Evolutionary conservation across 2,329 filamentous ascomycete species (phyloP).

Genomic region (Sporothrix sp.): DNA sequence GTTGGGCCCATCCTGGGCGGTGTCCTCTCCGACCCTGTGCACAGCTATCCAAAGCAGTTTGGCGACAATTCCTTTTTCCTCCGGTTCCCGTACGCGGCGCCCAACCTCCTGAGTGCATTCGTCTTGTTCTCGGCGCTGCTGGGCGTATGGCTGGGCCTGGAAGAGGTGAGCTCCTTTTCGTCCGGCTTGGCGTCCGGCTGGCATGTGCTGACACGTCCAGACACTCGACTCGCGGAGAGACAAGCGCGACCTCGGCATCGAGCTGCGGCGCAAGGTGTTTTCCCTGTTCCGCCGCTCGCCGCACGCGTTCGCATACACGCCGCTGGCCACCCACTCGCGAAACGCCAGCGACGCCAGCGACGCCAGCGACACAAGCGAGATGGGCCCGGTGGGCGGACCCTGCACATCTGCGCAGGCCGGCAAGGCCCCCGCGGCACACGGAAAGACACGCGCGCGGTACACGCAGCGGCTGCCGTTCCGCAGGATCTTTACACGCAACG

Average conservation of each 20-base stretch:
- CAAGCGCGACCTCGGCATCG: slow-evolving; percentile 36
- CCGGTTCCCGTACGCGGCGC: slow-evolving; percentile 43
- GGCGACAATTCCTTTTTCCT: slow-evolving; percentile 37
- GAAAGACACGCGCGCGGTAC: slow-evolving; percentile 26
- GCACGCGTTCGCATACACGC: slow-evolving; percentile 24
- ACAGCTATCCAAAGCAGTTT: slow-evolving; percentile 35
- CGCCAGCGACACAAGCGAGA: slow-evolving; percentile 25
- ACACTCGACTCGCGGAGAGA: slow-evolving; percentile 38
- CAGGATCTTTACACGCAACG: slow-evolving; percentile 46
- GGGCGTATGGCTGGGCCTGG: slow-evolving; percentile 39
- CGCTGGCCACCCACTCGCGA: slow-evolving; percentile 23
- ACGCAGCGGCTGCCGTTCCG: slow-evolving; percentile 41
- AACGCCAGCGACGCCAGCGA: slow-evolving; percentile 17
- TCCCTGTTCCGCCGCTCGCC: slow-evolving; percentile 22
- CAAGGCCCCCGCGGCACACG: neutral
- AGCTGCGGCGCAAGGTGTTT: slow-evolving; percentile 30
- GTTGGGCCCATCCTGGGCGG: slow-evolving; percentile 45
- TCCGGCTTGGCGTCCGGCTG: too few relatives aligned
- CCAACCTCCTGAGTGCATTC: slow-evolving; percentile 42
- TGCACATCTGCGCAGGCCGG: too few relatives aligned
- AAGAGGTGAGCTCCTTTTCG: slow-evolving; percentile 36
- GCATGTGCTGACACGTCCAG: slow-evolving; percentile 20
- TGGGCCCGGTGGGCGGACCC: slow-evolving; percentile 23
- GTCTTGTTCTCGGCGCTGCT: slow-evolving; percentile 36
- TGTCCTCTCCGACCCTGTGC: slow-evolving; percentile 35